A percentile compares a stretch with the other conserved stretches of the same genome.
phyloP scores from a whole-genome alignment of 352 stramenopile species.

The Pythium scleroteichum region DNA sequence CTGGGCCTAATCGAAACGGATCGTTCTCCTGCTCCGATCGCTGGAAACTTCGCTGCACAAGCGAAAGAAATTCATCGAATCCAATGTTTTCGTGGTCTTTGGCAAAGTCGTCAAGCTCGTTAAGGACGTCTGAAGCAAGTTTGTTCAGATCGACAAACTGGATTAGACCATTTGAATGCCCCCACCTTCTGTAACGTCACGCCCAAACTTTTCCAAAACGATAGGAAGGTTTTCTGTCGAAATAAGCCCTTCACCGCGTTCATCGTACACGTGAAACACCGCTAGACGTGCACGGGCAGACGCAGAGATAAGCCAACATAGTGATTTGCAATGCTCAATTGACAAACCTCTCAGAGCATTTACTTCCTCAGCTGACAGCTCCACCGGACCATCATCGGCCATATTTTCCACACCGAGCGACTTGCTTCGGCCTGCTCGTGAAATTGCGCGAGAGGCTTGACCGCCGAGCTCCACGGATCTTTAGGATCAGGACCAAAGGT shows the following conservation, averaged over 20 bases:
- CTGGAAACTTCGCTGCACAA: slow-evolving; percentile 50
- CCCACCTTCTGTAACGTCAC: slow-evolving; percentile 66
- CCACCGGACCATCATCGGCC: slow-evolving; percentile 33
- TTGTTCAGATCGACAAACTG: neutral
- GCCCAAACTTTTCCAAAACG: slow-evolving; percentile 77
- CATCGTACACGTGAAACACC: slow-evolving; percentile 82
- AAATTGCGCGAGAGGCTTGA: no score
- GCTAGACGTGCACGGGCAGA: slow-evolving; percentile 33
- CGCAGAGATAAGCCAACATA: neutral
- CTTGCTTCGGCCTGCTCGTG: no score
- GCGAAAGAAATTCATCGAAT: slow-evolving; percentile 67
- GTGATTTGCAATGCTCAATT: neutral
- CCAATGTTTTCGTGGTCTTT: slow-evolving; percentile 52
- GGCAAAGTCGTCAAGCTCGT: slow-evolving; percentile 63
- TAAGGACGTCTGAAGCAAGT: slow-evolving; percentile 51
- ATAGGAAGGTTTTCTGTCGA: slow-evolving; percentile 63
- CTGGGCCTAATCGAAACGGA: slow-evolving; percentile 57
- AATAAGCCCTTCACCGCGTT: slow-evolving; percentile 57
- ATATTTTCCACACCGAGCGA: slow-evolving; percentile 8
- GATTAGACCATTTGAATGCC: neutral
- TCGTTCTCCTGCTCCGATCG: slow-evolving; percentile 47
- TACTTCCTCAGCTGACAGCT: slow-evolving; percentile 75
- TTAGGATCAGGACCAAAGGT: no score
- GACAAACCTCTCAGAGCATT: slow-evolving; percentile 60
- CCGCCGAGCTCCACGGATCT: no score